Conservation (phyloP, 1,284 basidiomycete genomes). For the Cryptococcus hybrid region DNA sequence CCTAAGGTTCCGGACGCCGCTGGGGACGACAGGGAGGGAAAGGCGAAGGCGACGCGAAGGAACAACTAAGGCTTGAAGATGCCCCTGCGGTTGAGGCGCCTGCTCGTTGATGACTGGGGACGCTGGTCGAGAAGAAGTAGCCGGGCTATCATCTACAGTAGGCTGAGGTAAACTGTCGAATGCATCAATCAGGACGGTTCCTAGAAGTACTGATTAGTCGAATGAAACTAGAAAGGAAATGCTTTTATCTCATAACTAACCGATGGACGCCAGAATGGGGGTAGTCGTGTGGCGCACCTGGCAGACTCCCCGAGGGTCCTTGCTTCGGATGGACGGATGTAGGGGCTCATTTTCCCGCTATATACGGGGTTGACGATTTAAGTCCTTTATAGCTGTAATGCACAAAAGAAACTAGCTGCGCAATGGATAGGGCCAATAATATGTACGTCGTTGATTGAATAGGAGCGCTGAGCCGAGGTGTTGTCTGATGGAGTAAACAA, state of each 20-base stretch:
- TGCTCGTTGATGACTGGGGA: too few species aligned
- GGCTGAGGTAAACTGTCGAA: conserved; percentile 28
- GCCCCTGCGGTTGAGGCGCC: too few species aligned
- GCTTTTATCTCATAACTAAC: conserved; percentile 14
- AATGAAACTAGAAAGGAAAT: not conserved
- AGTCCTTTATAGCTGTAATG: too few species aligned
- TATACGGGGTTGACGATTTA: too few species aligned
- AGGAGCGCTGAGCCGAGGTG: too few species aligned
- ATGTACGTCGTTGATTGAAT: too few species aligned
- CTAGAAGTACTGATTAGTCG: conserved; percentile 8
- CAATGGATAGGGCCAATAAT: too few species aligned
- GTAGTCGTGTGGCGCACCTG: not conserved
- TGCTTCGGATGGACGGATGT: not conserved
- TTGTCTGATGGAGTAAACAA: too few species aligned
- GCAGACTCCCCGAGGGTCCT: too few species aligned
- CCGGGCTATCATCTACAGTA: conserved; percentile 7
- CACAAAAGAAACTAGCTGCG: too few species aligned
- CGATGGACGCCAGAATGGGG: conserved; percentile 29
- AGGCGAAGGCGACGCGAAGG: not conserved
- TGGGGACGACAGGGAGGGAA: conserved; percentile 2
- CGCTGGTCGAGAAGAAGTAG: not conserved
- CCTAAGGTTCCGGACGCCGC: conserved; percentile 10
- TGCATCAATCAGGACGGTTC: conserved; percentile 36
- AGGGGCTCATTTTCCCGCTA: not conserved
- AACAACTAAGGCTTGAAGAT: too few species aligned